These are phyloP conservation scores for Melampsora allii-populina DNA, from an alignment of 1,284 basidiomycete species.

Conservation along the genomic window DNA sequence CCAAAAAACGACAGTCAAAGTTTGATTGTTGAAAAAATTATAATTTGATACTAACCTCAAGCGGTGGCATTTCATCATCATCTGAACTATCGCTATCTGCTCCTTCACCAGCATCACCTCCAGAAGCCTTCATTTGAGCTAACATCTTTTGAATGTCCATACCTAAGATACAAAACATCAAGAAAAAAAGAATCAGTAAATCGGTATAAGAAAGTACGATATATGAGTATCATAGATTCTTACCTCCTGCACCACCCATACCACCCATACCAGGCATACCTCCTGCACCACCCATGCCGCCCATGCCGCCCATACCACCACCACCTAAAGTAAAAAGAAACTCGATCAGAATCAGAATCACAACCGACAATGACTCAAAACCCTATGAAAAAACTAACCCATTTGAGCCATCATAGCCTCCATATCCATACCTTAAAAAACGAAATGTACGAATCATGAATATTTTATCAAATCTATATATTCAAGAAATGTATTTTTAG, in stretches of 20 bases:
- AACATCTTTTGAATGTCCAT: constrained; percentile 35
- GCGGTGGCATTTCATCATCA: constrained; percentile 27
- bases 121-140: constrained; percentile 28
- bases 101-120: constrained; percentile 1
- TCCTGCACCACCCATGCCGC: constrained; percentile 31
- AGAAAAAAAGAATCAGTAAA: background rate
- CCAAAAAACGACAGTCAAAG: too few relatives aligned
- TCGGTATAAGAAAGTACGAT: background rate
- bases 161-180: background rate
- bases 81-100: constrained; percentile 24
- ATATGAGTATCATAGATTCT: background rate
- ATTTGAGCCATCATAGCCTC: constrained; percentile 39
- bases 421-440: constrained; percentile 30
- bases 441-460: background rate
- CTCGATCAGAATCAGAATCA: background rate
- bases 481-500: too few relatives aligned
- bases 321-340: background rate
- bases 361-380: too few relatives aligned
- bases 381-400: constrained; percentile 16
- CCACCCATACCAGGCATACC: constrained; percentile 12
- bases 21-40: too few relatives aligned
- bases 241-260: background rate
- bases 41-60: constrained; percentile 20
- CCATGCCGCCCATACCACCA: constrained; percentile 15
- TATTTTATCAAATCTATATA: too few relatives aligned